Conservation (phyloP, 768 basidiomycete genomes). For the Mycena polygramma region DNA sequence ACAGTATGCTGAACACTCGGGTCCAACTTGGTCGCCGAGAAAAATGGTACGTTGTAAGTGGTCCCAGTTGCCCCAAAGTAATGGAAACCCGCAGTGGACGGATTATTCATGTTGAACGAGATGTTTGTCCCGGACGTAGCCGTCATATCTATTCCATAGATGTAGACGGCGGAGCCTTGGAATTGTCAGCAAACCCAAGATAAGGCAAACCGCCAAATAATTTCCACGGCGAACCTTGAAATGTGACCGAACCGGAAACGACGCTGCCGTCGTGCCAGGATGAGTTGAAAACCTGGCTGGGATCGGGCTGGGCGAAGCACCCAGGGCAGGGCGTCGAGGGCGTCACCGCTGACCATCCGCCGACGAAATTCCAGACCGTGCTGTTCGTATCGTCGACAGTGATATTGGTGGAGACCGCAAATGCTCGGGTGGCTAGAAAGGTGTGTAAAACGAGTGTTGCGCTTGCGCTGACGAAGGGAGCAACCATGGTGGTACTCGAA, state of each 20-base stretch:
- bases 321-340: conserved; percentile 13
- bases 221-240: conserved; percentile 22
- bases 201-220: neutral
- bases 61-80: neutral
- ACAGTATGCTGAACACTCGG: conserved; percentile 24
- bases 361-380: conserved; percentile 14
- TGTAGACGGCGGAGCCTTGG: conserved; percentile 24
- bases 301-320: conserved; percentile 17
- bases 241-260: conserved; percentile 18
- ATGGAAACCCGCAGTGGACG: conserved; percentile 4
- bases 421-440: conserved; percentile 8
- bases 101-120: conserved; percentile 16
- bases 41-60: conserved; percentile 20
- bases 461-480: neutral
- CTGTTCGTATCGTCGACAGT: conserved; percentile 29
- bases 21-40: conserved; percentile 24
- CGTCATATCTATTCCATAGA: conserved; percentile 23
- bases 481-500: neutral
- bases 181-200: neutral
- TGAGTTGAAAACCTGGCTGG: neutral
- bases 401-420: conserved; percentile 11
- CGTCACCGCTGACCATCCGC: conserved; percentile 6
- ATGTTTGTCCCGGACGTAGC: conserved; percentile 15
- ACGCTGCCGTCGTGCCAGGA: conserved; percentile 25
- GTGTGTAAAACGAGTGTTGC: neutral